Evolutionary conservation across 768 basidiomycete species (phyloP).

Genomic region (Sarcomyxa edulis): DNA sequence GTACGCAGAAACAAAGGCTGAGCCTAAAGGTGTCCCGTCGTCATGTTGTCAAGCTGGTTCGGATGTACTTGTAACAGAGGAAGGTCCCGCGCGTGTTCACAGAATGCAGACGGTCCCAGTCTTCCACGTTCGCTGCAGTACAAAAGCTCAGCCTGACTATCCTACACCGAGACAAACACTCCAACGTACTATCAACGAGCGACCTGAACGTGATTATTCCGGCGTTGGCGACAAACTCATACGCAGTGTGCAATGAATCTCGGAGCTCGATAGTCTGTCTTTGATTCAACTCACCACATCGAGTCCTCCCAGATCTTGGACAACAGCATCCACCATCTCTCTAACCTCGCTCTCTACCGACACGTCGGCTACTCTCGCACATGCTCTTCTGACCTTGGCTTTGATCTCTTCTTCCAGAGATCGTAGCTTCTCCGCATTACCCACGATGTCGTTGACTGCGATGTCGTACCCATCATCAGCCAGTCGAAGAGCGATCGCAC

Average conservation of each 20-base stretch:
- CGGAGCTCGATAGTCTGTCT: neutral
- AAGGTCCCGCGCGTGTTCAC: slow-evolving; percentile 36
- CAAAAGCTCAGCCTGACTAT: neutral
- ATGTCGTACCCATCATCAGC: slow-evolving; percentile 33
- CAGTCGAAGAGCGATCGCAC: slow-evolving; percentile 31
- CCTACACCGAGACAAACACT: neutral
- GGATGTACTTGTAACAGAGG: slow-evolving; percentile 34
- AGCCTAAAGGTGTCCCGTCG: too few species aligned
- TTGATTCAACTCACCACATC: slow-evolving; percentile 7
- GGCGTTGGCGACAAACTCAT: slow-evolving; percentile 27
- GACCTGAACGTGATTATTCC: slow-evolving; percentile 10
- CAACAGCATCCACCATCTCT: slow-evolving; percentile 3
- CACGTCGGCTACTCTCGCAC: slow-evolving; percentile 6
- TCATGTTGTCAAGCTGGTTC: too few species aligned
- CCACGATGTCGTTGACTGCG: slow-evolving; percentile 26
- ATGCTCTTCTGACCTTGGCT: neutral
- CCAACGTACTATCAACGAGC: neutral
- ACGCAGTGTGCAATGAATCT: neutral
- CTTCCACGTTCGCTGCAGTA: slow-evolving; percentile 21
- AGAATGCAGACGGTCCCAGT: slow-evolving; percentile 23
- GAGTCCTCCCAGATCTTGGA: slow-evolving; percentile 4
- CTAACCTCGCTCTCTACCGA: slow-evolving; percentile 8
- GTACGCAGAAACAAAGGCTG: slow-evolving; percentile 18
- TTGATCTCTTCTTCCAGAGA: neutral
- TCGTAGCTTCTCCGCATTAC: neutral